Base-by-base conservation (phyloP, 495 filamentous ascomycete species). In the Xeromyces bisporus region DNA sequence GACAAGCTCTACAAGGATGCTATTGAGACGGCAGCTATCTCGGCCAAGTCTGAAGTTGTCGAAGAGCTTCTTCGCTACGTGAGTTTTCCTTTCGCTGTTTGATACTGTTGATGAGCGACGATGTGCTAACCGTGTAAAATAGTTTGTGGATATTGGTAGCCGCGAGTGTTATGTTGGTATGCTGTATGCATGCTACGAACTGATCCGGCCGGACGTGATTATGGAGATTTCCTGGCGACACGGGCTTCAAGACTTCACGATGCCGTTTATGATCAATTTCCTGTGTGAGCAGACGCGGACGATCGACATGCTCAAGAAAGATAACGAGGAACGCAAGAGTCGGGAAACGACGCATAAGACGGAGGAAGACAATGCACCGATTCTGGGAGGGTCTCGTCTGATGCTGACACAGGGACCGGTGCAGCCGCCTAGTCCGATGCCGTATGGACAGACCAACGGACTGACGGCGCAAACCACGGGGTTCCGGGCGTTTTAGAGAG, bases 231-330 rank as follows among this genome's bases (percentile, higher is more conserved):
- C 87, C 32, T 99, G 91, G 91, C 86, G 91, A 43, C 67, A 91
- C 52, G 82, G 85, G 32, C 75, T 99, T 21, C 73, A 77, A 39
- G 91, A 99, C 65, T 96, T 91, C 62, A 91, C 87, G 34, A 96
- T 99, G 91, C 91, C 91, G 10, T 99, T 85, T 65, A 91, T 99
- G 84, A 96, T 99, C 68, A 96, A 94, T 63, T 76, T 85, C 56
- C 68, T 96, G 43, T 77, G 73, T 54, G 81, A 92, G 53, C 86
- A 94, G 54, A 81, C 83, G 30, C 72, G 75, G 18, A 75, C 87
- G 13, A 77, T 99, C 39, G 74, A 83, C 37, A 55, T 58, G 34
- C 69, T 99, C 20, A 87, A 87, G 68, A 83, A 80, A 40, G 91
- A 99, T 60, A 96, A 96, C 50, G 91, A 99, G 51, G 85, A 91